Percentiles rank a stretch among this genome's conserved stretches.
phyloP scores from a whole-genome alignment of 352 stramenopile genomes.

The Proteromonas lacertae region DNA sequence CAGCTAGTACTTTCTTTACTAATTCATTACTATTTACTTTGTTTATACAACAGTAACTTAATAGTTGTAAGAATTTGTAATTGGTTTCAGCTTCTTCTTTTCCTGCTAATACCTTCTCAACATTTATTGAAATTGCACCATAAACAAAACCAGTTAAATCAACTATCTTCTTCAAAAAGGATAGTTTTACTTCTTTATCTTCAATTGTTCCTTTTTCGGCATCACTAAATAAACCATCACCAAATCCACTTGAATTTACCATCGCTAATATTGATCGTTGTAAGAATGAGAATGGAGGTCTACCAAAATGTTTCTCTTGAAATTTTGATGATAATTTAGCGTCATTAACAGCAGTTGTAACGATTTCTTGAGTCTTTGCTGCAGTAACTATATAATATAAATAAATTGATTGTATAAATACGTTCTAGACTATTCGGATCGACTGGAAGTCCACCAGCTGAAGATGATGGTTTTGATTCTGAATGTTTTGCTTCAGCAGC shows the following conservation, averaged over 20 bases:
- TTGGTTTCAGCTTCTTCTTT: neutral
- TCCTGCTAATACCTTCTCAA: neutral
- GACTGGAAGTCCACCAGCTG: slow-evolving; percentile 1
- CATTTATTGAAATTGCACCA: neutral
- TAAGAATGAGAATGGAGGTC: slow-evolving; percentile 42
- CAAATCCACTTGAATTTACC: slow-evolving; percentile 31
- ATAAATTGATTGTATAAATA: no score
- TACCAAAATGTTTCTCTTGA: slow-evolving; percentile 29
- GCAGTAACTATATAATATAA: no score
- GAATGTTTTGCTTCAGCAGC: slow-evolving; percentile 3
- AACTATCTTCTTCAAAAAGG: slow-evolving; percentile 42
- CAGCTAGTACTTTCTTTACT: no score
- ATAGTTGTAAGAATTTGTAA: slow-evolving; percentile 2
- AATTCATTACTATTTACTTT: no score
- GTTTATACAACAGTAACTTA: no score
- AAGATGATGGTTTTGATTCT: neutral
- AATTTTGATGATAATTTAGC: no score
- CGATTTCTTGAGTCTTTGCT: no score
- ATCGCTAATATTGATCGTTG: slow-evolving; percentile 26
- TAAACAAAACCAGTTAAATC: slow-evolving; percentile 27
- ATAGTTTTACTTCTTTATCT: slow-evolving; percentile 40
- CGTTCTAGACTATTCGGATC: no score
- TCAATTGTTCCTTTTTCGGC: slow-evolving; percentile 33
- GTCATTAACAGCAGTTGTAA: no score
- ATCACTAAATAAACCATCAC: slow-evolving; percentile 24